Conservation (phyloP, 495 filamentous ascomycete genomes). For the Penicillium malachiteum region DNA sequence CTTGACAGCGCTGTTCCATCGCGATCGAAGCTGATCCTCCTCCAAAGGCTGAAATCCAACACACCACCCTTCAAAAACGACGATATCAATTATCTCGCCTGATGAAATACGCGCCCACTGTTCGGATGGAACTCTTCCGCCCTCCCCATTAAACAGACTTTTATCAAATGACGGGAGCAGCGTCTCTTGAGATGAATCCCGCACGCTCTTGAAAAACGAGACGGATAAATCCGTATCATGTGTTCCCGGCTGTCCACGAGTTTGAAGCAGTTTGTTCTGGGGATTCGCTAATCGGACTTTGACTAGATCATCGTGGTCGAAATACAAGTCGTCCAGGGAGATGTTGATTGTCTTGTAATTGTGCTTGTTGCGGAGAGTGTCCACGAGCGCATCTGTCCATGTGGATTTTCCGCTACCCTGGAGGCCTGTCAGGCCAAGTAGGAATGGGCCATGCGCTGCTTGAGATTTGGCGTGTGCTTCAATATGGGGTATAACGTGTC, state of each 20-base stretch:
- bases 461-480: constrained; percentile 3
- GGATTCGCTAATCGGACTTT: constrained; percentile 3
- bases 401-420: constrained; percentile 21
- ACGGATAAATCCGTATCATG: constrained; percentile 13
- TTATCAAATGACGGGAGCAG: constrained; percentile 19
- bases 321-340: constrained; percentile 19
- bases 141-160: constrained; percentile 21
- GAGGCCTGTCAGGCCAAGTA: constrained; percentile 16
- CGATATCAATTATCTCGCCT: constrained; percentile 8
- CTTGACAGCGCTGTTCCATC: constrained; percentile 3
- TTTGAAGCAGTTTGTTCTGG: constrained; percentile 15
- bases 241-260: constrained; percentile 17
- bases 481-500: constrained; percentile 7
- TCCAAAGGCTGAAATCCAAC: constrained; percentile 17
- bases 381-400: constrained; percentile 15
- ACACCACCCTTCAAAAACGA: constrained; percentile 22
- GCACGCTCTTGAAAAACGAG: constrained; percentile 13
- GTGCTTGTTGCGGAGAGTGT: constrained; percentile 3
- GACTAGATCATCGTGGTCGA: constrained; percentile 16
- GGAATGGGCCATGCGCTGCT: constrained; percentile 3
- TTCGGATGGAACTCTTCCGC: constrained; percentile 9
- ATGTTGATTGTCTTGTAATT: constrained; percentile 14
- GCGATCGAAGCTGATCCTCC: background rate
- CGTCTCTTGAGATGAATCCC: background rate
- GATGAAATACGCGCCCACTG: constrained; percentile 11